Percentiles rank a stretch among this genome's conserved stretches.
These are phyloP conservation scores for Phytophthora nicotianae DNA, from an alignment of 352 stramenopile genomes.

Conservation along the genomic window DNA sequence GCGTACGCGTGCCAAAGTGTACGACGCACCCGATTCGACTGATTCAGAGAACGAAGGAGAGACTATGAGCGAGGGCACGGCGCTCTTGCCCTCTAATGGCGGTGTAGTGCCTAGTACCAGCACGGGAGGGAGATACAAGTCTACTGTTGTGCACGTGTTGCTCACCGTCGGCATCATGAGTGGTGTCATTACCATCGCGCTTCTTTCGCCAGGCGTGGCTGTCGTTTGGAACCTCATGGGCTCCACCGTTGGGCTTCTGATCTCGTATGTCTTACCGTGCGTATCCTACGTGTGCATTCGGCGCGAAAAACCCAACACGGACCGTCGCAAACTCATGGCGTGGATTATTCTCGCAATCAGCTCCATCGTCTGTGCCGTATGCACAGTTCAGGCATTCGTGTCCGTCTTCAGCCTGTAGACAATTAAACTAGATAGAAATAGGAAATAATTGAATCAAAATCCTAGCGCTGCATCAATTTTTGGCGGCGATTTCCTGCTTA, in stretches of 20 bases:
- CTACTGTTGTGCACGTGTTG: conserved; percentile 53
- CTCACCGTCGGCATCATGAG: conserved; percentile 75
- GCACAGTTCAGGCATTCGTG: conserved; percentile 69
- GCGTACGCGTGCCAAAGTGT: conserved; percentile 30
- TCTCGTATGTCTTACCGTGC: conserved; percentile 90
- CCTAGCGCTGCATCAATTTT: conserved; percentile 16
- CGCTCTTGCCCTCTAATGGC: conserved; percentile 29
- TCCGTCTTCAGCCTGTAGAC: conserved; percentile 46
- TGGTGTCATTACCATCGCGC: conserved; percentile 65
- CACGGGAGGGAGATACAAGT: conserved; percentile 14
- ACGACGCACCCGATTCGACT: conserved; percentile 29
- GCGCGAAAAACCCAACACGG: conserved; percentile 64
- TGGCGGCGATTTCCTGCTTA: conserved; percentile 6
- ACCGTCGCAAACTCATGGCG: conserved; percentile 70
- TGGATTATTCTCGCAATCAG: conserved; percentile 83
- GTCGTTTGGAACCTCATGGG: conserved; percentile 92
- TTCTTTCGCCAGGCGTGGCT: conserved; percentile 75
- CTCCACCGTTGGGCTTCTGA: conserved; percentile 83
- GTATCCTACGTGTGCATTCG: conserved; percentile 87
- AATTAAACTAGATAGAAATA: conserved; percentile 18
- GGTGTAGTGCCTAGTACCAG: neutral
- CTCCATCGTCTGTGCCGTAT: conserved; percentile 71
- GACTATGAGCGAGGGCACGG: conserved; percentile 35
- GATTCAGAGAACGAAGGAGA: conserved; percentile 30
- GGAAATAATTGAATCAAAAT: conserved; percentile 18